Evolutionary conservation across 1,139 yeast genomes (phyloP), one percentile per base, ranked within the genome.

Genomic region (Magnusiomyces fungicola): DNA sequence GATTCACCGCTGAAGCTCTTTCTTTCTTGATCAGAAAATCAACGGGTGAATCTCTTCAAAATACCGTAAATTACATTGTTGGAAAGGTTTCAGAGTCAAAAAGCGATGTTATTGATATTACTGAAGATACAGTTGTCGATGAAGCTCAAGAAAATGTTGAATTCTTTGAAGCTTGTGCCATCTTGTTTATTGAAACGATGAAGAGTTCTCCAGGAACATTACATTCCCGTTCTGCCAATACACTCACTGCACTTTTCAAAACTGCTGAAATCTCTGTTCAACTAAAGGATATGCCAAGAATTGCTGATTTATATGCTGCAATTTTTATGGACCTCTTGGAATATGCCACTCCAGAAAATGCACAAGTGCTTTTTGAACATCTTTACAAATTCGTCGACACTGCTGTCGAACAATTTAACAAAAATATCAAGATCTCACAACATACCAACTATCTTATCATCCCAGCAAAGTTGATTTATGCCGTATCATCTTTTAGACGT

Each of bases 1-100:
- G 96, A 54, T 92, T 90, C 61, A 81, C 96, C 32, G 90, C 97
- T 0, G 97, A 92, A 64, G 92, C 97, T 0, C 66, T 92, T 46
- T 86, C 97, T 0, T 92, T 85, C 59, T 71, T 92, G 53, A 71
- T 92, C 12, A 78, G 95, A 62, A 88, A 87, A 64, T 75, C 85
- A 59, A 73, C 73, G 19, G 64, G 73, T 0, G 74, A 73, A 1
- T 70, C 77, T 3, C 67, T 89, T 44, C 61, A 64, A 2, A 56
- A 61, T 0, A 75, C 84, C 40, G 68, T 85, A 5, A 61, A 68
- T 1, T 77, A 72, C 56, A 71, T 83, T 3, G 71, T 87, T 48
- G 19, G 9, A 12, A 59, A 66, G n/a, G 77, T 77, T 29, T 72
- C 78, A 18, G 67, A 66, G 3, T 57, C 62, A 3, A 38, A 72